These are phyloP conservation scores for Saccharomycodes ludwigii DNA, from an alignment of 805 yeast genomes.

Conservation along the genomic window DNA sequence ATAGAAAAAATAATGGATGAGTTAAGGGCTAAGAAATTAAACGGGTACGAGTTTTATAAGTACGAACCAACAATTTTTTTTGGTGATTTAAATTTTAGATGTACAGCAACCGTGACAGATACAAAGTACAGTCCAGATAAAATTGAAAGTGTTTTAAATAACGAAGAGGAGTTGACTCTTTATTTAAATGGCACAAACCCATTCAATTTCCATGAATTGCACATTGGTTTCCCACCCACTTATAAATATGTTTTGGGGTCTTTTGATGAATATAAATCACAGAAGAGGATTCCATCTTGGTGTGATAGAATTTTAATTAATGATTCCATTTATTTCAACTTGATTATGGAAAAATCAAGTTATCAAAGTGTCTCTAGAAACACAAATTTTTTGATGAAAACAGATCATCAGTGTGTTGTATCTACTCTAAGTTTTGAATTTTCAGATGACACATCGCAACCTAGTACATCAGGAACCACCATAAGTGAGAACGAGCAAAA, in stretches of 20 bases:
- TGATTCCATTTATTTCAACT: neutral
- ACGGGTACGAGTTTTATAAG: conserved; percentile 27
- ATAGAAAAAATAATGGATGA: conserved; percentile 36
- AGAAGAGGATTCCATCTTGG: conserved; percentile 71
- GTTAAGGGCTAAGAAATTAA: conserved; percentile 22
- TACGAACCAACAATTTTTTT: conserved; percentile 61
- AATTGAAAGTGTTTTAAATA: conserved; percentile 13
- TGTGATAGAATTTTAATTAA: conserved; percentile 61
- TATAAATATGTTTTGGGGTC: conserved; percentile 52
- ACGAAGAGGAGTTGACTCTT: conserved; percentile 25
- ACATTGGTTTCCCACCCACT: conserved; percentile 64
- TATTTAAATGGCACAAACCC: conserved; percentile 1
- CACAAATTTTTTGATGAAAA: neutral
- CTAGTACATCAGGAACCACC: no score
- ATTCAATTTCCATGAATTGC: conserved; percentile 41
- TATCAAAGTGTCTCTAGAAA: neutral
- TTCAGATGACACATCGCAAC: no score
- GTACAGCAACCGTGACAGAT: conserved; percentile 10
- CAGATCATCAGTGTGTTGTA: conserved; percentile 1
- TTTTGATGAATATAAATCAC: neutral
- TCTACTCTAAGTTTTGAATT: no score
- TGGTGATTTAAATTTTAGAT: conserved; percentile 82
- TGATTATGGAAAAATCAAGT: no score
- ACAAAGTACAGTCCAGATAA: conserved; percentile 9
- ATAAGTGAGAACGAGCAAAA: no score